These are phyloP conservation scores for Protomyces pachydermus DNA, from an alignment of 1,139 yeast genomes.

Conservation along the genomic window DNA sequence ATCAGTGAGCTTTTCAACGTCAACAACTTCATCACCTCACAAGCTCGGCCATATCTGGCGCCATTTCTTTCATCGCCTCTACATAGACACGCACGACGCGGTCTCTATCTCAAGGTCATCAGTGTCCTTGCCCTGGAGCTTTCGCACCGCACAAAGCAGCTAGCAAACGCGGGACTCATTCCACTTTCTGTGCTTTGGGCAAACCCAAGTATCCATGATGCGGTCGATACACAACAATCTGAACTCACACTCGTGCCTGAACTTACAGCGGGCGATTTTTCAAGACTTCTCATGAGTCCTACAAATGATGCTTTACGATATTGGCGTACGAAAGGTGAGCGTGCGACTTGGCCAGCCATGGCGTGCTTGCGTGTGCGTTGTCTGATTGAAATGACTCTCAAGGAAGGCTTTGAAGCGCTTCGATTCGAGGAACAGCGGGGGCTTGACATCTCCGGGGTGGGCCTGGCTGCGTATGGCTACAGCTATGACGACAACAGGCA, in stretches of 20 bases:
- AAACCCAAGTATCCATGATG: constrained; percentile 64
- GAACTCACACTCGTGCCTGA: constrained; percentile 83
- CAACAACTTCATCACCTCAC: constrained; percentile 92
- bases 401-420: constrained; percentile 36
- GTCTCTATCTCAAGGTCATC: constrained; percentile 43
- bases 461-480: neutral
- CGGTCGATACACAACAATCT: constrained; percentile 25
- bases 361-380: constrained; percentile 85
- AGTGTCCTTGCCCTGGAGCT: constrained; percentile 58
- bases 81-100: constrained; percentile 42
- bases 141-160: constrained; percentile 73
- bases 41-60: constrained; percentile 81
- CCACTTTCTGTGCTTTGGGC: constrained; percentile 83
- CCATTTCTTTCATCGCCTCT: constrained; percentile 80
- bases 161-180: constrained; percentile 72
- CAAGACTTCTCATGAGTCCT: constrained; percentile 70
- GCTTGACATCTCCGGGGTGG: neutral
- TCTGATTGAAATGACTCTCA: constrained; percentile 82
- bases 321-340: constrained; percentile 87
- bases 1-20: constrained; percentile 94
- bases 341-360: constrained; percentile 88
- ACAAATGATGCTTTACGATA: constrained; percentile 67
- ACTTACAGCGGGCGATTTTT: constrained; percentile 60
- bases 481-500: neutral
- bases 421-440: constrained; percentile 10